phyloP scores from a whole-genome alignment of 257 asterid species.

The Solanum sparsipilum region DNA sequence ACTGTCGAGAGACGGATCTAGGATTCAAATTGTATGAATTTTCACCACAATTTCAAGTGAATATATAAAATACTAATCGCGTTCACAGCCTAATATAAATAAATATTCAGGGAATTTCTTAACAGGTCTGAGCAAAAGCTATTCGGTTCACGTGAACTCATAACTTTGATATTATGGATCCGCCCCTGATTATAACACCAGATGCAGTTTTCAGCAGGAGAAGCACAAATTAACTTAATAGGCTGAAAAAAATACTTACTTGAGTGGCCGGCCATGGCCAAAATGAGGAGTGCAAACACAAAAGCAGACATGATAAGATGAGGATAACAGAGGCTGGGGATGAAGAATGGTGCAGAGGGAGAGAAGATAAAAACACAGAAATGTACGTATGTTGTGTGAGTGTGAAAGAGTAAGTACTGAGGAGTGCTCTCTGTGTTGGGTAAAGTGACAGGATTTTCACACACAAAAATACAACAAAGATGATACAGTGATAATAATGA shows the following conservation, averaged over 20 bases:
- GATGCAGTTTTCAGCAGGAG: not conserved
- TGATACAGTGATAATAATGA: not conserved
- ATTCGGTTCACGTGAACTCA: not conserved
- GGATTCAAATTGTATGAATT: not conserved
- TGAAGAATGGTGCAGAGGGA: not conserved
- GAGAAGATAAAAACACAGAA: not conserved
- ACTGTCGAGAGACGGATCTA: not conserved
- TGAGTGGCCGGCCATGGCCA: slow-evolving; percentile 65
- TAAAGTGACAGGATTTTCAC: not conserved
- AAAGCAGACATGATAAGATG: slow-evolving; percentile 25
- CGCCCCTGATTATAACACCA: not conserved
- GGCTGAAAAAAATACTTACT: slow-evolving; percentile 25
- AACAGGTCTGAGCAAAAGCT: not conserved
- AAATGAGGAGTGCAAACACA: slow-evolving; percentile 27
- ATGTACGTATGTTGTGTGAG: not conserved
- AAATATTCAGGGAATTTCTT: not conserved
- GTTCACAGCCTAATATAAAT: not conserved
- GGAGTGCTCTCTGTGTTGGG: not conserved
- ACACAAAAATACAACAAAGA: not conserved
- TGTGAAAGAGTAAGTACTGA: not conserved
- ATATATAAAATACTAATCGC: not conserved
- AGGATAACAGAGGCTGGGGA: not conserved
- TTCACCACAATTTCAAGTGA: not conserved
- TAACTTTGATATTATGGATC: not conserved
- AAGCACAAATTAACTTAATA: not conserved